Percentiles rank a stretch among this genome's conserved stretches.
Conservation (phyloP, 2,329 filamentous ascomycete genomes). For the Lachnellula cervina region DNA sequence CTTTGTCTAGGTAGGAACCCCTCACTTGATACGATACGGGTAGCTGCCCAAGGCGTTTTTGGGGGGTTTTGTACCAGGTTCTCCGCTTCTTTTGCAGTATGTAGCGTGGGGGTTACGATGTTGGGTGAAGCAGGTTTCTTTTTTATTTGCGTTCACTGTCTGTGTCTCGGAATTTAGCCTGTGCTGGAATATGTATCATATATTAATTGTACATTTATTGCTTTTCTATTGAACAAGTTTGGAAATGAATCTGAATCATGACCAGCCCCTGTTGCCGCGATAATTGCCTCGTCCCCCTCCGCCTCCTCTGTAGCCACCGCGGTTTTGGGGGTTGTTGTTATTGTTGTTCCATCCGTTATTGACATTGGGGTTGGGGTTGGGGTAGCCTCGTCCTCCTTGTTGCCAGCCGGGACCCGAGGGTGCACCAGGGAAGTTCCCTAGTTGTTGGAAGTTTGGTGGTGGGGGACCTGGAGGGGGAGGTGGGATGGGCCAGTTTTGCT, state of each 20-base stretch:
- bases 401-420: slow-evolving; percentile 21
- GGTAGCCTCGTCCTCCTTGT: slow-evolving; percentile 20
- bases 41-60: too few relatives aligned
- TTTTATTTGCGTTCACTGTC: too few relatives aligned
- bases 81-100: background rate
- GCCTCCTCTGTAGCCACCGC: slow-evolving; percentile 23
- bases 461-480: slow-evolving; percentile 15
- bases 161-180: background rate
- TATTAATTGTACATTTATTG: background rate
- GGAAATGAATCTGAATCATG: background rate
- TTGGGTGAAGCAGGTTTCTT: too few relatives aligned
- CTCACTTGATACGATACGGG: too few relatives aligned
- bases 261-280: background rate
- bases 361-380: slow-evolving; percentile 14
- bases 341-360: background rate
- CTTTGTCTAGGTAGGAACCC: too few relatives aligned
- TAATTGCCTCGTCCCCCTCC: slow-evolving; percentile 13
- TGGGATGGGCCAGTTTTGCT: slow-evolving; percentile 16
- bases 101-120: too few relatives aligned
- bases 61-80: background rate
- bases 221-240: too few relatives aligned
- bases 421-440: slow-evolving; percentile 12
- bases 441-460: background rate
- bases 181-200: background rate
- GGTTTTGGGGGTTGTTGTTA: background rate